Evolutionary conservation across 768 basidiomycete genomes (phyloP), one percentile per base, ranked within the genome.

Genomic region (Hygrophoropsis aurantiaca): DNA sequence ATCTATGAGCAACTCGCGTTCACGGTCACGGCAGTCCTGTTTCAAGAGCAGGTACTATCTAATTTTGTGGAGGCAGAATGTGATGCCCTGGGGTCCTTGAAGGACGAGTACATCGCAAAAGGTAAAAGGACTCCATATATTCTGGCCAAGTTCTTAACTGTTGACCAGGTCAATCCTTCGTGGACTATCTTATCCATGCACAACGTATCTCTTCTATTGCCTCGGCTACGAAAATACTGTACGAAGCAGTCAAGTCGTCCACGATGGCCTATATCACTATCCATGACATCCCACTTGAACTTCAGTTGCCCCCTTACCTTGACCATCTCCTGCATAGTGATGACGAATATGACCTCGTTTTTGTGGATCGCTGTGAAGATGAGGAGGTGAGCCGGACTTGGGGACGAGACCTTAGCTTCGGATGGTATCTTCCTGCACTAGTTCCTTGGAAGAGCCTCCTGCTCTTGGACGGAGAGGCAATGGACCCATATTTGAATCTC

Each of bases 361-460:
- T 71, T 42, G 60, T 75, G 23, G 73, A 77, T 25, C 67, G 72
- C 16, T 70, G 73, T 19, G 79, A 79, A 16, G 79, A 83, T 38
- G 79, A 79, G 34, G 77, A 74, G 34, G 72, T 74, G 30, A 58
- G 69, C 15, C 68, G 71, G 38, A 67, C 68, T 6, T 89, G 90
- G 88, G 86, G 84, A 15, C 74, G 73, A 30, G 84, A 85, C 44
- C 74, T 89, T 64, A 64, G 75, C 55, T 72, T 82, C 46, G 88
- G 88, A 3, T 91, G 86, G 86, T 75, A 76, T 38, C 70, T 92
- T 2, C 83, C 87, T 8, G 69, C 78, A 15, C 74, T 97, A 19
- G 75, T 82, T 13, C 94, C 95, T 5, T 98, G 95, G 95, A 97
- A 97, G 60, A 87, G 90, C 18, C 62, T 98, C 13, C 68, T 98